Evolutionary conservation across 2,329 filamentous ascomycete species (phyloP).

Genomic region (Penicillium paneum): DNA sequence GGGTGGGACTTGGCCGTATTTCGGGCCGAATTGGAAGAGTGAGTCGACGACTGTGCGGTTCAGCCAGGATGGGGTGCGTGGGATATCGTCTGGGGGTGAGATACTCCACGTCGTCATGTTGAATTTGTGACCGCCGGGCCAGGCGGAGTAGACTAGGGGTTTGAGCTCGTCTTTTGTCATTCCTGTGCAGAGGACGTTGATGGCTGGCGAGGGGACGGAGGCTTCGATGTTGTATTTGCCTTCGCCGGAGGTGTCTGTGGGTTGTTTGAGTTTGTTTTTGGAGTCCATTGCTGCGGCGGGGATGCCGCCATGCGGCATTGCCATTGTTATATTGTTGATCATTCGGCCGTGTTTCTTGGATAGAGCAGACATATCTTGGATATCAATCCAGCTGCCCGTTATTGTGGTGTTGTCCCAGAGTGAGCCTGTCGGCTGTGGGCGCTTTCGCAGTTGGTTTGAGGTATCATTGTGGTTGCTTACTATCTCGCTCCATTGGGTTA

Average conservation of each 20-base stretch:
- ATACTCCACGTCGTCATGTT: constrained; percentile 28
- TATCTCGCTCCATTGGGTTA: constrained; percentile 54
- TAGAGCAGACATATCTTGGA: constrained; percentile 52
- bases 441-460: constrained; percentile 40
- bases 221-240: constrained; percentile 67
- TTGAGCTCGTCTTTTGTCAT: constrained; percentile 57
- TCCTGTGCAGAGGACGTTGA: constrained; percentile 72
- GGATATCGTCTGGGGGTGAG: constrained; percentile 33
- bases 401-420: constrained; percentile 72
- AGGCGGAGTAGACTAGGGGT: constrained; percentile 63
- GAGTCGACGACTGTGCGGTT: constrained; percentile 64
- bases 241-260: constrained; percentile 60
- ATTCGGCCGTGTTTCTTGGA: constrained; percentile 54
- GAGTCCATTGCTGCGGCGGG: constrained; percentile 61
- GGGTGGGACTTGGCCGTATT: constrained; percentile 52
- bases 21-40: constrained; percentile 64
- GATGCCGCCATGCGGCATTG: constrained; percentile 71
- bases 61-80: constrained; percentile 43
- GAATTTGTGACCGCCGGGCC: constrained; percentile 47
- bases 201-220: constrained; percentile 64
- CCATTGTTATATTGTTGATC: constrained; percentile 73
- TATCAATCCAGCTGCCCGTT: constrained; percentile 65
- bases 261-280: constrained; percentile 67
- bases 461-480: constrained; percentile 45
- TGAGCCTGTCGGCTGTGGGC: constrained; percentile 61